These are phyloP conservation scores for Silene coronaria DNA, from an alignment of 179 eudicot genomes.

Conservation along the genomic window DNA sequence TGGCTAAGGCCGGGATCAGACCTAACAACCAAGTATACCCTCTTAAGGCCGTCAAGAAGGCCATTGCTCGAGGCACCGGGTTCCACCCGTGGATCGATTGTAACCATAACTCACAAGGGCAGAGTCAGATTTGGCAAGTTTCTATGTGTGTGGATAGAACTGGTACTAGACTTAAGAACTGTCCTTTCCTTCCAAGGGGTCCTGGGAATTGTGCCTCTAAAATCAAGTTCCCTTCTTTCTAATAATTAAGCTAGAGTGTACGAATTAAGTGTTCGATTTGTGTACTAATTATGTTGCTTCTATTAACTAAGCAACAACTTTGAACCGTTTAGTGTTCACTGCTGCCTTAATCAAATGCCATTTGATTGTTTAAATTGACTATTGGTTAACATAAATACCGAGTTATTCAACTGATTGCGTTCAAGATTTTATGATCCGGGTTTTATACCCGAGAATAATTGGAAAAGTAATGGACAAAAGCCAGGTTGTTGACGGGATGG, in stretches of 20 bases:
- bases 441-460: too few species aligned
- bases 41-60: slow-evolving; percentile 24
- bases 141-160: slow-evolving; percentile 29
- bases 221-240: slow-evolving; percentile 27
- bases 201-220: slow-evolving; percentile 20
- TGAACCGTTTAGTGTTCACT: not conserved
- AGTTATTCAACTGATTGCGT: too few species aligned
- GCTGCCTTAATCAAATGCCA: not conserved
- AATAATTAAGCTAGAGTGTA: not conserved
- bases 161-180: slow-evolving; percentile 27
- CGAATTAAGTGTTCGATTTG: not conserved
- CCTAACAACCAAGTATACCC: slow-evolving; percentile 33
- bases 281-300: slow-evolving; percentile 11
- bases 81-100: slow-evolving; percentile 33
- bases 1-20: slow-evolving; percentile 27
- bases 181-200: slow-evolving; percentile 31
- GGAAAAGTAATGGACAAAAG: too few species aligned
- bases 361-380: not conserved
- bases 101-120: slow-evolving; percentile 31
- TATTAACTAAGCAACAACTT: not conserved
- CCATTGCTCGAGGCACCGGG: slow-evolving; percentile 22
- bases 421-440: too few species aligned
- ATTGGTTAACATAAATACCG: too few species aligned
- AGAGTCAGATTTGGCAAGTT: slow-evolving; percentile 31
- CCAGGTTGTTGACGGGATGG: too few species aligned